Conservation (phyloP, 805 yeast genomes). For the Wickerhamomyces xylosicus region DNA sequence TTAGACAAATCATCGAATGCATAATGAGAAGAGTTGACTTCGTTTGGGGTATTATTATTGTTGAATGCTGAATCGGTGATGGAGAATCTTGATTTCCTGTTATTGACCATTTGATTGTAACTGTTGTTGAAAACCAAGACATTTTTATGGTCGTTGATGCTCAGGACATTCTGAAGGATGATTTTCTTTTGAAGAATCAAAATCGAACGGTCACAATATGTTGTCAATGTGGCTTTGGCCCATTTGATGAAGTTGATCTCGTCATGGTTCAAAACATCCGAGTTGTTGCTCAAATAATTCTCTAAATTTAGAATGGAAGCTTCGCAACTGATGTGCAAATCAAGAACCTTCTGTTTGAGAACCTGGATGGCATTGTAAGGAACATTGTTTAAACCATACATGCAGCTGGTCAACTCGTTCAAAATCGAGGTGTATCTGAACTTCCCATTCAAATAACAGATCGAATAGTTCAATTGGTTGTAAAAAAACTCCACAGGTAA, state of each 20-base stretch:
- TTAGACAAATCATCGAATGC: constrained; percentile 40
- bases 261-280: constrained; percentile 26
- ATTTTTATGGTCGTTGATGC: constrained; percentile 17
- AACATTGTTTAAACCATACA: constrained; percentile 37
- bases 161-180: constrained; percentile 18
- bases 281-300: constrained; percentile 19
- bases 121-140: constrained; percentile 16
- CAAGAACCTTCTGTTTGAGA: constrained; percentile 37
- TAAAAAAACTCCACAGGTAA: constrained; percentile 37
- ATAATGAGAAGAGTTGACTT: constrained; percentile 19
- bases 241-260: constrained; percentile 32
- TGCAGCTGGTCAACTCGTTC: constrained; percentile 40
- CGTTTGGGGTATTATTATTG: no score
- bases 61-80: constrained; percentile 10
- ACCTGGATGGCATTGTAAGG: constrained; percentile 30
- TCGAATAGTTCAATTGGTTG: constrained; percentile 30
- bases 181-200: constrained; percentile 30
- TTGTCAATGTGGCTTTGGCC: constrained; percentile 36
- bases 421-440: constrained; percentile 40
- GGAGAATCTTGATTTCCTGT: constrained; percentile 16
- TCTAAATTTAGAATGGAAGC: constrained; percentile 34
- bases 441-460: constrained; percentile 42
- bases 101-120: constrained; percentile 20
- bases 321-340: constrained; percentile 39
- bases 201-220: constrained; percentile 46